A percentile compares a stretch with the other conserved stretches of the same genome.
These are phyloP conservation scores for Calonectria pauciramosa DNA, from an alignment of 2,329 filamentous ascomycete species.

Conservation along the genomic window DNA sequence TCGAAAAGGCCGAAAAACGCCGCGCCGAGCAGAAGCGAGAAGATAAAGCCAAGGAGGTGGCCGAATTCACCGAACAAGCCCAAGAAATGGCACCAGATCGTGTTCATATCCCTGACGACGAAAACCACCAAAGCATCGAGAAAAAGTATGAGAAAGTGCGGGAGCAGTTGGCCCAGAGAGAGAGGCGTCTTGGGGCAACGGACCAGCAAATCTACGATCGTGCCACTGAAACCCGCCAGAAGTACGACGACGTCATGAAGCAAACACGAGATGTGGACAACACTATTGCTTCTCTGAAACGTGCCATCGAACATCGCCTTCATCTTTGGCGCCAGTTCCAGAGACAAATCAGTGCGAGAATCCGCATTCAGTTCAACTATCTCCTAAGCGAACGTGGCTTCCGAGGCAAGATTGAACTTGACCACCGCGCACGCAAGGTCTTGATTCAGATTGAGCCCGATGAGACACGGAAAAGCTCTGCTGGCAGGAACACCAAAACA, in stretches of 20 bases:
- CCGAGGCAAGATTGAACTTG: constrained; percentile 82
- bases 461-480: constrained; percentile 75
- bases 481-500: constrained; percentile 88
- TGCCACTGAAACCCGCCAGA: constrained; percentile 55
- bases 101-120: constrained; percentile 73
- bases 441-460: constrained; percentile 83
- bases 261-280: constrained; percentile 57
- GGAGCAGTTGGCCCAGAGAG: constrained; percentile 70
- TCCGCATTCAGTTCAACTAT: constrained; percentile 88
- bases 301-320: constrained; percentile 77
- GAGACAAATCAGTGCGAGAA: constrained; percentile 85
- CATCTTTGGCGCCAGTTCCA: constrained; percentile 86
- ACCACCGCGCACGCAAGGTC: constrained; percentile 81
- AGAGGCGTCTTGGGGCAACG: constrained; percentile 71
- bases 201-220: constrained; percentile 74
- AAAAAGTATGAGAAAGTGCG: constrained; percentile 68
- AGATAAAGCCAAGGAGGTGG: constrained; percentile 61
- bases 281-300: constrained; percentile 62
- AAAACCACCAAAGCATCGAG: constrained; percentile 71
- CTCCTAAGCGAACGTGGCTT: constrained; percentile 92
- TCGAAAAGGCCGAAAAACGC: constrained; percentile 60
- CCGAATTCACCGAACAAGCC: constrained; percentile 69
- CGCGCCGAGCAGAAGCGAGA: constrained; percentile 63
- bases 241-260: constrained; percentile 59
- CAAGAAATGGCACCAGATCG: constrained; percentile 65